These are phyloP conservation scores for Lipomyces mesembrius DNA, from an alignment of 805 yeast genomes.

Conservation along the genomic window DNA sequence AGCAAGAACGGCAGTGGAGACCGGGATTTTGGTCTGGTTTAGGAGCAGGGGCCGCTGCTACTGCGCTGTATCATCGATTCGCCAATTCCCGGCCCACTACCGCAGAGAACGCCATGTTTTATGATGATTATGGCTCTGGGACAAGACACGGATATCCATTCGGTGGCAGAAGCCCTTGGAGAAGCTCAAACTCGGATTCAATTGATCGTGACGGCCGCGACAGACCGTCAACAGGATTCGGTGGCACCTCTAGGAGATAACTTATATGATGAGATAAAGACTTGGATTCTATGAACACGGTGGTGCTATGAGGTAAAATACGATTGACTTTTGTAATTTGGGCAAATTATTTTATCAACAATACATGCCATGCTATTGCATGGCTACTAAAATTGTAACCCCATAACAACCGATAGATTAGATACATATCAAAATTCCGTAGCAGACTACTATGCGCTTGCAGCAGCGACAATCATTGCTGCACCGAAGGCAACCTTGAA, in stretches of 20 bases:
- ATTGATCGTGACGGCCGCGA: neutral
- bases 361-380: too few species aligned
- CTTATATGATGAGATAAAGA: neutral
- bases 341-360: too few species aligned
- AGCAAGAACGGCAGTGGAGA: conserved; percentile 22
- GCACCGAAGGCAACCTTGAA: conserved; percentile 60
- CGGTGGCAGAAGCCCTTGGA: neutral
- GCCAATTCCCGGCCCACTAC: conserved; percentile 8
- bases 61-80: conserved; percentile 18
- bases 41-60: conserved; percentile 31
- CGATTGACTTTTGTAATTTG: too few species aligned
- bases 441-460: conserved; percentile 45
- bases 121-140: conserved; percentile 6
- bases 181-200: neutral
- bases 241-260: conserved; percentile 30
- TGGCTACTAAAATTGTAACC: too few species aligned
- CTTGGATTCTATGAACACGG: too few species aligned
- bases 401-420: neutral
- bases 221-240: conserved; percentile 26
- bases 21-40: conserved; percentile 37
- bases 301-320: too few species aligned
- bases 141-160: neutral
- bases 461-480: conserved; percentile 60
- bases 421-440: neutral
- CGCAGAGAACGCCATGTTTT: conserved; percentile 9